Conservation (phyloP, 345 rosid species). For the Salix exigua region DNA sequence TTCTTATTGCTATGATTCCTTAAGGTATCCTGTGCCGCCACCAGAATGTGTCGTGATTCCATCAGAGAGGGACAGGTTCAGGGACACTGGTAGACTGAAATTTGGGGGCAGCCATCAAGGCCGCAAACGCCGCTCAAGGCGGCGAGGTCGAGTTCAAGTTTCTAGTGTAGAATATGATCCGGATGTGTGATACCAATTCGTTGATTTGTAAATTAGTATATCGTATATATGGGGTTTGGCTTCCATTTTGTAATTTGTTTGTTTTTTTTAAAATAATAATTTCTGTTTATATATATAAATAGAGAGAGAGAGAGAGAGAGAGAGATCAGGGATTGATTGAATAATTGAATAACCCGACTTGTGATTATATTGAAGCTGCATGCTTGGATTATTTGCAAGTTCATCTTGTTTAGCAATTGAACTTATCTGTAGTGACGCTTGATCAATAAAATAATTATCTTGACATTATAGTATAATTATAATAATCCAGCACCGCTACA, state of each 20-base stretch:
- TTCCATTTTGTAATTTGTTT: background rate
- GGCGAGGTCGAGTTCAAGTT: constrained; percentile 16
- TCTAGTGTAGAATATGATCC: background rate
- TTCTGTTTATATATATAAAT: background rate
- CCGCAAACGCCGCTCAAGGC: constrained; percentile 24
- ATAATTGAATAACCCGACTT: background rate
- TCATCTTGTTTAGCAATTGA: background rate
- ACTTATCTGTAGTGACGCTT: background rate
- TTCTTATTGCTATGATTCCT: constrained; percentile 70
- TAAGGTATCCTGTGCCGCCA: constrained; percentile 48
- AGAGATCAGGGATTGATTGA: background rate
- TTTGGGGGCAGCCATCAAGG: constrained; percentile 62
- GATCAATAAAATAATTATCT: background rate
- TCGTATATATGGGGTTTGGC: background rate
- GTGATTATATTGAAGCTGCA: background rate
- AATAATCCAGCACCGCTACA: no score
- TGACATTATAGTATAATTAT: background rate
- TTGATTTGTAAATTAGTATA: background rate
- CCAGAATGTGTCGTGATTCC: constrained; percentile 69
- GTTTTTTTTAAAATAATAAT: background rate
- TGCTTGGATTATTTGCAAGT: background rate
- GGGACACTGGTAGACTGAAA: constrained; percentile 62
- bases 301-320: background rate
- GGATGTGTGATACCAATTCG: background rate
- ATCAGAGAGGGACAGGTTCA: constrained; percentile 50